Base-by-base conservation (phyloP, 768 basidiomycete genomes). In the Rubroboletus pulcherrimus region DNA sequence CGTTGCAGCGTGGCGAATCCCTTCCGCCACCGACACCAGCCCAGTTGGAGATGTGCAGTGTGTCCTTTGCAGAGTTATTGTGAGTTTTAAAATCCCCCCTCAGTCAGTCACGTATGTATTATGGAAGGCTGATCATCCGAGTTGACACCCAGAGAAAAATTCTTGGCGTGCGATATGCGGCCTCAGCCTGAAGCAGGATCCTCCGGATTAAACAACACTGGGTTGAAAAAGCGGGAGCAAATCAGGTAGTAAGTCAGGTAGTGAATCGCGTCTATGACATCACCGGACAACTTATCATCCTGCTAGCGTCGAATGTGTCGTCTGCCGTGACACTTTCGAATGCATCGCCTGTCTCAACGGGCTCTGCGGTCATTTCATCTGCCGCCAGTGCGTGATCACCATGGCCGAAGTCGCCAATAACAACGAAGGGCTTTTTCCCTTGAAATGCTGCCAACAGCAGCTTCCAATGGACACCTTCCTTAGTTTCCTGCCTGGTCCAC, bases 341-440 rank as follows among this genome's bases (percentile, higher is more conserved):
- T 33, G 31, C 7, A 34, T 24, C 12, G 8, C 41, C 12, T 66
- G 70, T 29, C 69, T 80, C 40, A 62, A 62, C 8, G 75, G 75
- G 1, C 67, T 72, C 3, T 84, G 83, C 58, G 66, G 70, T 6
- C 80, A 85, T 58, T 59, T 69, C 55, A 78, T 84, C 53, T 83
- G 82, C 59, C 46, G 48, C n/a, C 65, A 60, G 21, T 85, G 83
- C 59, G 48, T 81, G 9, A 53, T 57, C 5, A 58, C 72, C 14
- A 75, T 83, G 53, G 78, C 77, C 4, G 63, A 74, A 45, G 58
- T 74, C 0, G 76, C 79, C 35, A 74, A 65, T 11, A 70, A 66
- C 24, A 80, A 83, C 63, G 81, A 83, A 61, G 74, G 77, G 0
- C 68, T 83, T 0, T 78, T 76, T 43, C 82, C 83, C 0, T 71